phyloP scores from a whole-genome alignment of 495 filamentous ascomycete species.

The Cercophora samala region DNA sequence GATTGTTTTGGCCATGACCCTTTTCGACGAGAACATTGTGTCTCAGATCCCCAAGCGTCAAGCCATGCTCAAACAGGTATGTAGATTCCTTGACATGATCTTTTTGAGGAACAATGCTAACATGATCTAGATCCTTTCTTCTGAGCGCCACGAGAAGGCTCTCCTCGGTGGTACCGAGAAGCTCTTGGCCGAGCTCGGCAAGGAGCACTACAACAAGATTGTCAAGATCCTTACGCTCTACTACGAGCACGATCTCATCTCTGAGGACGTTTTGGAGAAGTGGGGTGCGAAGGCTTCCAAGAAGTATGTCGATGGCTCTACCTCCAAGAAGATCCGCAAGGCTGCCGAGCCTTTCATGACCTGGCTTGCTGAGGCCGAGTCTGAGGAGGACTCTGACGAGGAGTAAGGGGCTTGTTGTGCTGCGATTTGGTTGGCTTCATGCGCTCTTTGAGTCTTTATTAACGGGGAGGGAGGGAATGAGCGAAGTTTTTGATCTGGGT shows the following conservation, averaged over 20 bases:
- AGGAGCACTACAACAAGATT: slow-evolving; percentile 71
- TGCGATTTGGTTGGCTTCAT: not conserved
- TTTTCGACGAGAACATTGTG: slow-evolving; percentile 87
- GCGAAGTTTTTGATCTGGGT: not conserved
- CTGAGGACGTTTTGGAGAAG: slow-evolving; percentile 80
- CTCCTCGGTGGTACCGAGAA: slow-evolving; percentile 96
- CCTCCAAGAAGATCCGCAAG: slow-evolving; percentile 94
- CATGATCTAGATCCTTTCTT: slow-evolving; percentile 64
- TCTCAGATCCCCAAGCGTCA: slow-evolving; percentile 76
- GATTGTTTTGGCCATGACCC: slow-evolving; percentile 84
- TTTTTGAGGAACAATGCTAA: slow-evolving; percentile 32
- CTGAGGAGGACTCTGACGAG: slow-evolving; percentile 73
- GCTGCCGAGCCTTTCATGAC: slow-evolving; percentile 87
- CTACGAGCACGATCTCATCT: slow-evolving; percentile 83
- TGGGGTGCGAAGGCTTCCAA: slow-evolving; percentile 96
- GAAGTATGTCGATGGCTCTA: slow-evolving; percentile 88
- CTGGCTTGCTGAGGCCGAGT: slow-evolving; percentile 87
- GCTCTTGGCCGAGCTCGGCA: slow-evolving; percentile 65
- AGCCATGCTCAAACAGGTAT: slow-evolving; percentile 78
- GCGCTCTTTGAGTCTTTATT: not conserved
- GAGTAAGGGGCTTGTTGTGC: slow-evolving; percentile 21
- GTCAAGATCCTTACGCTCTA: slow-evolving; percentile 80
- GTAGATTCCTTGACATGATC: slow-evolving; percentile 21
- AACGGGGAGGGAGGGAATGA: not conserved
- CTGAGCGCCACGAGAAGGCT: slow-evolving; percentile 92